A percentile compares a stretch with the other conserved stretches of the same genome.
These are phyloP conservation scores for Guyanaporus albipodus DNA, from an alignment of 768 basidiomycete genomes.

Conservation along the genomic window DNA sequence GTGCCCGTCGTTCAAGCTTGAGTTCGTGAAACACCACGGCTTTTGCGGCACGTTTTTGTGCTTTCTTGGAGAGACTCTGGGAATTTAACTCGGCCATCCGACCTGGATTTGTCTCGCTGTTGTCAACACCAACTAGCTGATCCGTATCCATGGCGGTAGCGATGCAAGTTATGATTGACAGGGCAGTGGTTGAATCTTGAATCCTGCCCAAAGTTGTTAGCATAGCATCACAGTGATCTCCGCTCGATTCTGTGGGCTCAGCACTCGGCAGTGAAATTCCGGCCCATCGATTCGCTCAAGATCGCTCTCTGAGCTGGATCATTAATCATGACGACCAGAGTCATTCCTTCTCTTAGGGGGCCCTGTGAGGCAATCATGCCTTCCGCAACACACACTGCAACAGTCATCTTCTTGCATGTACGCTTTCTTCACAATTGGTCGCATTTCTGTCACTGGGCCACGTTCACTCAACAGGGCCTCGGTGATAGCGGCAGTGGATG, in stretches of 20 bases:
- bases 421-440: conserved; percentile 22
- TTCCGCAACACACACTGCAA: conserved; percentile 68
- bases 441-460: conserved; percentile 2
- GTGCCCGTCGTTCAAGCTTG: conserved; percentile 72
- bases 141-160: conserved; percentile 22
- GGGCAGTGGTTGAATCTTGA: too few species aligned
- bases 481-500: conserved; percentile 75
- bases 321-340: conserved; percentile 16
- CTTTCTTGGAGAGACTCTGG: conserved; percentile 65
- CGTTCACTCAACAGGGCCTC: conserved; percentile 48
- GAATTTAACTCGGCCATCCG: conserved; percentile 12
- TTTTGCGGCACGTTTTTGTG: conserved; percentile 72
- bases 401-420: conserved; percentile 89
- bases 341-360: conserved; percentile 19
- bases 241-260: too few species aligned
- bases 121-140: conserved; percentile 8
- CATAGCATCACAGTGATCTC: too few species aligned
- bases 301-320: not conserved
- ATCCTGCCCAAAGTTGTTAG: too few species aligned
- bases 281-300: not conserved
- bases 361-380: conserved; percentile 51
- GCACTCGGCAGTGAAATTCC: too few species aligned
- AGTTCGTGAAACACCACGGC: conserved; percentile 58
- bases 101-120: conserved; percentile 14
- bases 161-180: too few species aligned